Percentiles rank a stretch among this genome's conserved stretches.
Evolutionary conservation across 2,329 filamentous ascomycete genomes (phyloP).

Genomic region (Zasmidium angulare): DNA sequence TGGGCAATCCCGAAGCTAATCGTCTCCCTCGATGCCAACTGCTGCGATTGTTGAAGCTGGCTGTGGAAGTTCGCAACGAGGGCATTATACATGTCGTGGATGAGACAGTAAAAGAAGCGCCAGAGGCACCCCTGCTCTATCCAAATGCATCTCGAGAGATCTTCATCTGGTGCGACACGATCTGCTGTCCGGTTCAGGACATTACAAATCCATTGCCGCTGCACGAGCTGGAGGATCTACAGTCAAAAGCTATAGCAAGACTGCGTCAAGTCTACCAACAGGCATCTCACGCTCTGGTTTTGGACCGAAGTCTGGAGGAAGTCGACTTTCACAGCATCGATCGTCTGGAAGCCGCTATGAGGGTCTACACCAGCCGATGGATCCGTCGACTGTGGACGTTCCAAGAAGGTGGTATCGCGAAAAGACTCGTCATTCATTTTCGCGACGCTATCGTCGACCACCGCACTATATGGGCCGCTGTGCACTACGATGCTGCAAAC

Average conservation of each 20-base stretch:
- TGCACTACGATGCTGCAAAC: background rate
- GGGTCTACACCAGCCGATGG: constrained; percentile 1
- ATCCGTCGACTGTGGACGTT: constrained; percentile 4
- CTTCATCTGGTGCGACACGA: background rate
- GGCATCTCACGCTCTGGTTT: background rate
- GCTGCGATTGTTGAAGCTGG: background rate
- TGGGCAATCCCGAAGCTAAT: constrained; percentile 1
- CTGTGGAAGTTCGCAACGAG: background rate
- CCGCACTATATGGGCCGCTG: background rate
- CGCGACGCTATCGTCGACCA: background rate
- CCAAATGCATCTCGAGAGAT: background rate
- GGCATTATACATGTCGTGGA: background rate
- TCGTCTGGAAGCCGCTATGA: background rate
- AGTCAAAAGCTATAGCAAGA: background rate
- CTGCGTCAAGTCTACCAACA: background rate
- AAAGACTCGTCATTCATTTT: background rate
- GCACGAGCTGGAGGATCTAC: background rate
- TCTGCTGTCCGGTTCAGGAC: background rate
- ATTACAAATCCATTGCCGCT: background rate
- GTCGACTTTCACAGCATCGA: background rate
- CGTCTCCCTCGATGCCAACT: background rate
- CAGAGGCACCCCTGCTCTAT: too few species aligned
- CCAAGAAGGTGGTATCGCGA: constrained; percentile 1
- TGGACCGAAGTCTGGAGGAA: background rate
- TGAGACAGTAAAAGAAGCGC: background rate